Percentiles rank a stretch among this genome's conserved stretches.
phyloP scores from a whole-genome alignment of 2,329 filamentous ascomycete species.

The Tolypocladium tundrense region DNA sequence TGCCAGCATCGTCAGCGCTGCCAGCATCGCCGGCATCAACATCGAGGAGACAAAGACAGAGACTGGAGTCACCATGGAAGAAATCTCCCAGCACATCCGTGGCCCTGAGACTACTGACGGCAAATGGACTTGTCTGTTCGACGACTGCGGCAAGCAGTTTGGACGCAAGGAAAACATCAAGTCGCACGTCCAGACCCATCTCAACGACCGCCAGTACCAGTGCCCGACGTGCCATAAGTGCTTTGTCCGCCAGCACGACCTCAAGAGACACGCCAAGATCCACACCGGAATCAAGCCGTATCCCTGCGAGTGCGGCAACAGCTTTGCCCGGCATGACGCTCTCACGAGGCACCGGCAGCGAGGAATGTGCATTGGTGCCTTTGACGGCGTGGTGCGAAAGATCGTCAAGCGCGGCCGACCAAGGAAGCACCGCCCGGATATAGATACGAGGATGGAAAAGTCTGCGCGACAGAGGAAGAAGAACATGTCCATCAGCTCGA shows the following conservation, averaged over 20 bases:
- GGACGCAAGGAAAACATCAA: slow-evolving; percentile 99
- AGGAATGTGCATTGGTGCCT: slow-evolving; percentile 92
- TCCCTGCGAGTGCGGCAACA: slow-evolving; percentile 86
- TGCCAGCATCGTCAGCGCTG: slow-evolving; percentile 46
- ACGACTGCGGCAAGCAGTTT: slow-evolving; percentile 79
- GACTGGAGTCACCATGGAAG: slow-evolving; percentile 79
- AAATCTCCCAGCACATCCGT: slow-evolving; percentile 66
- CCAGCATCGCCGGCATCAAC: slow-evolving; percentile 51
- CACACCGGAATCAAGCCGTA: slow-evolving; percentile 95
- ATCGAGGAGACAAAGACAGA: slow-evolving; percentile 58
- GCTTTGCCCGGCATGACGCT: slow-evolving; percentile 90
- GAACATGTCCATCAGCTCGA: slow-evolving; percentile 36
- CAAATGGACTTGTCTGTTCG: slow-evolving; percentile 68
- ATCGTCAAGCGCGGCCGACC: slow-evolving; percentile 53
- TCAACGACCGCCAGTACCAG: slow-evolving; percentile 90
- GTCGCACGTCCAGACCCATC: slow-evolving; percentile 93
- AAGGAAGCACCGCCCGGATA: slow-evolving; percentile 49
- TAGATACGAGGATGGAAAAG: slow-evolving; percentile 47
- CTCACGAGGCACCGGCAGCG: slow-evolving; percentile 88
- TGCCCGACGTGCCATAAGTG: slow-evolving; percentile 91
- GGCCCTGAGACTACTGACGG: slow-evolving; percentile 63
- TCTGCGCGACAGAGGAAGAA: slow-evolving; percentile 47
- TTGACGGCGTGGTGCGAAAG: slow-evolving; percentile 63
- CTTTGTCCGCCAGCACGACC: slow-evolving; percentile 93
- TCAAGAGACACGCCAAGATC: slow-evolving; percentile 95